Base-by-base conservation (phyloP, 129 eudicot genomes). In the Gnaphalium uliginosum region DNA sequence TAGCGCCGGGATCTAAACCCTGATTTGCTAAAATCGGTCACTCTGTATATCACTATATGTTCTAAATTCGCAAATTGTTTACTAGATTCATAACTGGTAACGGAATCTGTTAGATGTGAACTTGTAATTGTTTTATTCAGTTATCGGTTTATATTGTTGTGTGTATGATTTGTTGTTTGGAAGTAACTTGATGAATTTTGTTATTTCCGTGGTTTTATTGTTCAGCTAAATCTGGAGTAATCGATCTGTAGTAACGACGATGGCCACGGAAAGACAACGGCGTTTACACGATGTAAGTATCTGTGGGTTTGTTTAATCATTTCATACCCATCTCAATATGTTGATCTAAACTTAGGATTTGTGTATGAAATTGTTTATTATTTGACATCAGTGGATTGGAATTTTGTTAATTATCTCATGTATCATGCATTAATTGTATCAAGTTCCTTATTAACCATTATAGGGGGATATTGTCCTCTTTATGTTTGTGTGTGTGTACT, bases 231-330 rank as follows among this genome's bases (percentile, higher is more conserved):
- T 51, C 63, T 53, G 54, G 72, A n/a, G 18, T 27, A 51, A 62
- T 69, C 19, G 11, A 75, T 46, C 78, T 77, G 73, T 37, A 61
- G 53, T 74, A 35, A 69, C 14, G 58, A 39, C 67, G 9, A 71
- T 64, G 78, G 73, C 51, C 71, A 81, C 35, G 67, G 78, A 62
- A 18, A 74, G 65, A 30, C 66, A 35, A 23, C 71, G 63, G 48
- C 64, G 83, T 56, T 62, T 73, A 73, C 78, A 46, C 30, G 69
- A 81, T 77, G 81, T 84, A 35, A 77, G 88, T 53, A 71, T 71
- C 74, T 62, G 61, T 53, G 11, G n/a, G 67, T 66, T 35, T 32
- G 25, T 71, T 67, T 18, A 18, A 58, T 29, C 41, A 8, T 27
- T 27, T 9, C 15, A 61, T 78, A 50, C 22, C 11, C 19, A 41